A percentile compares a stretch with the other conserved stretches of the same genome.
phyloP scores from a whole-genome alignment of 2,329 filamentous ascomycete genomes.

The Byssothecium circinans region DNA sequence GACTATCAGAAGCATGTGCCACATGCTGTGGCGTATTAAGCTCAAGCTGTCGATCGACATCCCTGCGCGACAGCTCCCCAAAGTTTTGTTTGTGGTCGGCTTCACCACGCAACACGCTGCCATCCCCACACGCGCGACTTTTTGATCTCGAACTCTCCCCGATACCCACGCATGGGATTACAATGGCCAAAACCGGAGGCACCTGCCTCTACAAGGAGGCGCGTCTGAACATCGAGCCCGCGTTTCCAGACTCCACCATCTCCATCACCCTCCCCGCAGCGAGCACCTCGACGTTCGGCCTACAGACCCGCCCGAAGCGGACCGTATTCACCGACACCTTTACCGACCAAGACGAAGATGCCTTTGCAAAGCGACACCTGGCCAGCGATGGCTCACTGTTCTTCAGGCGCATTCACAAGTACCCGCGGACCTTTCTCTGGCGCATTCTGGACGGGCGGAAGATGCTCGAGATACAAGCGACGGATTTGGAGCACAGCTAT shows the following conservation, averaged over 20 bases:
- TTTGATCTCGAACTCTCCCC: constrained; percentile 1
- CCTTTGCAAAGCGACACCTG: constrained; percentile 72
- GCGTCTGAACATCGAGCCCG: constrained; percentile 77
- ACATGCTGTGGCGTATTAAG: constrained; percentile 9
- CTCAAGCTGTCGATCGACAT: constrained; percentile 7
- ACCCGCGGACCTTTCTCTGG: constrained; percentile 89
- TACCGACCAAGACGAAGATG: constrained; percentile 65
- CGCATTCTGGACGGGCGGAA: constrained; percentile 78
- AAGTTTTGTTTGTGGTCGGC: constrained; percentile 37
- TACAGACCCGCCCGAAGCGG: constrained; percentile 36
- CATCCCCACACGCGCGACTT: constrained; percentile 15
- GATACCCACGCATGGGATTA: constrained; percentile 59
- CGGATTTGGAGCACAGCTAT: constrained; percentile 74
- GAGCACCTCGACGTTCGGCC: constrained; percentile 36
- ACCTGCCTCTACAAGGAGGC: constrained; percentile 82
- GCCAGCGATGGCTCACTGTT: constrained; percentile 78
- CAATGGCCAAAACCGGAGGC: constrained; percentile 65
- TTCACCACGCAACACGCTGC: constrained; percentile 23
- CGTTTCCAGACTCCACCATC: constrained; percentile 68
- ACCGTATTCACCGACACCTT: constrained; percentile 43
- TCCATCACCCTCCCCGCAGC: constrained; percentile 56
- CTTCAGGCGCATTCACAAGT: constrained; percentile 73
- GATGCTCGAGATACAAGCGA: constrained; percentile 77
- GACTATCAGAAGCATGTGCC: constrained; percentile 1
- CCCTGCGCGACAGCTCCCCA: constrained; percentile 25